Percentiles rank a stretch among this genome's conserved stretches.
Conservation (phyloP, 495 filamentous ascomycete species). For the Clavariopsis aquatica region DNA sequence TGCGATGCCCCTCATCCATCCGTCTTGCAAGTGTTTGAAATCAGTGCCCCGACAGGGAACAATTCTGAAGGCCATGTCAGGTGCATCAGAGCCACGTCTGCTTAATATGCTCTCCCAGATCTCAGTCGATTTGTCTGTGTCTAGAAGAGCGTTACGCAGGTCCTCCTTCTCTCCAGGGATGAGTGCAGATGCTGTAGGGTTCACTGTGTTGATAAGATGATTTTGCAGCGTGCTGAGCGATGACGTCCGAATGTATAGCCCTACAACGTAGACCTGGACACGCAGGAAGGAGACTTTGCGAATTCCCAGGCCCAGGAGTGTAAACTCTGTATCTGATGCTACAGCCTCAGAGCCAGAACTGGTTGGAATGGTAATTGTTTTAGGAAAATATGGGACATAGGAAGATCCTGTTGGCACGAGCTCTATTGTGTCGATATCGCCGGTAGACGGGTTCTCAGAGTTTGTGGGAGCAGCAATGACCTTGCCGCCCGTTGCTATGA, state of each 20-base stretch:
- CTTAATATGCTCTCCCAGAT: conserved; percentile 73
- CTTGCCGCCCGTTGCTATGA: conserved; percentile 50
- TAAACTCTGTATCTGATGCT: conserved; percentile 66
- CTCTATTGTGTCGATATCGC: conserved; percentile 54
- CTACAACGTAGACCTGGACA: conserved; percentile 95
- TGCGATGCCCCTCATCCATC: conserved; percentile 82
- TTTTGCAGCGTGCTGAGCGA: conserved; percentile 66
- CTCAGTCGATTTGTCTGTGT: conserved; percentile 64
- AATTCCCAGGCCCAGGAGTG: conserved; percentile 81
- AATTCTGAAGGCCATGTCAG: conserved; percentile 73
- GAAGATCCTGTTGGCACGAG: conserved; percentile 79
- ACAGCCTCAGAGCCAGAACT: conserved; percentile 37
- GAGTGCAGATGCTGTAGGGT: conserved; percentile 69
- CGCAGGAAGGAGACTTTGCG: conserved; percentile 84
- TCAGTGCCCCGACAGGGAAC: conserved; percentile 87
- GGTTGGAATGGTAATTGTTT: conserved; percentile 62
- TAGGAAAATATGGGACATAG: conserved; percentile 78
- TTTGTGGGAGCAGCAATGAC: conserved; percentile 56
- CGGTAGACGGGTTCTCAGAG: conserved; percentile 40
- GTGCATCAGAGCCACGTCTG: conserved; percentile 50
- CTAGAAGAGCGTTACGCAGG: conserved; percentile 66
- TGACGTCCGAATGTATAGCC: conserved; percentile 78
- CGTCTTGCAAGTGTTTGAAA: conserved; percentile 87
- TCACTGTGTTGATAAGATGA: conserved; percentile 52
- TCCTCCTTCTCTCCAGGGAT: conserved; percentile 75